Evolutionary conservation across 768 basidiomycete genomes (phyloP).

Genomic region (Collybia nuda): DNA sequence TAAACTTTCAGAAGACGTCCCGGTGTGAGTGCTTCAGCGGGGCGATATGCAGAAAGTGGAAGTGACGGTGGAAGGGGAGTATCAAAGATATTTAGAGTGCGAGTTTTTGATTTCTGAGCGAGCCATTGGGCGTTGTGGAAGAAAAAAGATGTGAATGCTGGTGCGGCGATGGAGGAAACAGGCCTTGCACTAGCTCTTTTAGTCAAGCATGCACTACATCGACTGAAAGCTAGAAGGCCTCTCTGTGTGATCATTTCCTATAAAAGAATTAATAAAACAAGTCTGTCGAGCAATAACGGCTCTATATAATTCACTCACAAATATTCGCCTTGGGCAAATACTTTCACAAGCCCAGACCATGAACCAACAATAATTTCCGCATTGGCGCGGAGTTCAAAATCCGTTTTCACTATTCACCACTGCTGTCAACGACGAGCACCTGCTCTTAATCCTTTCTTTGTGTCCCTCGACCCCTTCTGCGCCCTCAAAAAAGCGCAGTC

Average conservation of each 20-base stretch:
- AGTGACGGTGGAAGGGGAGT: constrained; percentile 10
- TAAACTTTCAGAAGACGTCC: constrained; percentile 64
- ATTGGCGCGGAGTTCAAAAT: constrained; percentile 20
- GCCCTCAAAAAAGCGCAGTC: not conserved
- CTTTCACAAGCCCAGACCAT: not conserved
- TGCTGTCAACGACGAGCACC: constrained; percentile 6
- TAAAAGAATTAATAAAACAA: not conserved
- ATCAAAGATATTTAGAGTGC: constrained; percentile 3
- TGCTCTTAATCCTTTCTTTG: not conserved
- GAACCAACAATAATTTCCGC: constrained; percentile 3
- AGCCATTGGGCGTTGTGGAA: constrained; percentile 62
- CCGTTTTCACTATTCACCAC: constrained; percentile 4
- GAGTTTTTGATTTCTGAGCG: not conserved
- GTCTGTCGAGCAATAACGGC: too few relatives aligned
- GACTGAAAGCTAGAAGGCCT: not conserved
- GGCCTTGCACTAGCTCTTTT: not conserved
- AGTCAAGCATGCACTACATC: constrained; percentile 1
- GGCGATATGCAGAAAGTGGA: constrained; percentile 29
- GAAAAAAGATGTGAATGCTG: constrained; percentile 57
- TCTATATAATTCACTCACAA: too few relatives aligned
- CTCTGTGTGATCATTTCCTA: constrained; percentile 2
- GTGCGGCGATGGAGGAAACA: constrained; percentile 6
- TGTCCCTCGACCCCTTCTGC: not conserved
- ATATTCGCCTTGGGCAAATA: too few relatives aligned
- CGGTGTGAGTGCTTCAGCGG: constrained; percentile 44